Percentiles rank a stretch among this genome's conserved stretches.
Conservation (phyloP, 2,329 filamentous ascomycete species). For the Coccinonectria pachysandricola region DNA sequence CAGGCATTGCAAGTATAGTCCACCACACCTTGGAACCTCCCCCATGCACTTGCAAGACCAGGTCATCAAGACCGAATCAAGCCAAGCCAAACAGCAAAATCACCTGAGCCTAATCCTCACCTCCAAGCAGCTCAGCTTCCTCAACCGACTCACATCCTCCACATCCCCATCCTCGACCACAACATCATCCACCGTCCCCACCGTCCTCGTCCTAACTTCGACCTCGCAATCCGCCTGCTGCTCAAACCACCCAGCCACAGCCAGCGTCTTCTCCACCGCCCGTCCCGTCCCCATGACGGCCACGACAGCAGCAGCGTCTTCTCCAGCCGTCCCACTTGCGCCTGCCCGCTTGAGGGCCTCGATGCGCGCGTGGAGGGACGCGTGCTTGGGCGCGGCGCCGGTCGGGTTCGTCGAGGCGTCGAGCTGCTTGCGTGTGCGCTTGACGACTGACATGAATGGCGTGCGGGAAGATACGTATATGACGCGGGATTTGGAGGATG, state of each 20-base stretch:
- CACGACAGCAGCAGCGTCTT: conserved; percentile 30
- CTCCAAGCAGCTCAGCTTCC: conserved; percentile 43
- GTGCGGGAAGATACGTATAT: conserved; percentile 57
- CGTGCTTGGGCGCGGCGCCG: conserved; percentile 36
- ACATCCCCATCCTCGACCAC: conserved; percentile 30
- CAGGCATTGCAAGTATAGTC: too few species aligned
- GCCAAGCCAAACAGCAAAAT: conserved; percentile 8
- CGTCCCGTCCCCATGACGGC: conserved; percentile 54
- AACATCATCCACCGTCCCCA: conserved; percentile 59
- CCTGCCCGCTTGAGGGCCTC: conserved; percentile 28
- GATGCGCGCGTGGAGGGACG: conserved; percentile 36
- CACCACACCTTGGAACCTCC: too few species aligned
- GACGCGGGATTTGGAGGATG: conserved; percentile 32
- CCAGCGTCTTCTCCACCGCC: conserved; percentile 53
- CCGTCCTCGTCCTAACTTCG: conserved; percentile 49
- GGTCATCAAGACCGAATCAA: too few species aligned
- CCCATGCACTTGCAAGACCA: too few species aligned
- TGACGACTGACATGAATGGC: conserved; percentile 58
- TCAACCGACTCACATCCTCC: conserved; percentile 30
- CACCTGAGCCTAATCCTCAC: conserved; percentile 36
- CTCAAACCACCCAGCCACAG: conserved; percentile 55
- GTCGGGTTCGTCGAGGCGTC: conserved; percentile 35
- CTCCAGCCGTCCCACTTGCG: conserved; percentile 2
- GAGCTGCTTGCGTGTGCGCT: conserved; percentile 54
- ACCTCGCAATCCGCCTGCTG: conserved; percentile 49